These are phyloP conservation scores for Exophiala xenobiotica DNA, from an alignment of 2,329 filamentous ascomycete genomes.

Conservation along the genomic window DNA sequence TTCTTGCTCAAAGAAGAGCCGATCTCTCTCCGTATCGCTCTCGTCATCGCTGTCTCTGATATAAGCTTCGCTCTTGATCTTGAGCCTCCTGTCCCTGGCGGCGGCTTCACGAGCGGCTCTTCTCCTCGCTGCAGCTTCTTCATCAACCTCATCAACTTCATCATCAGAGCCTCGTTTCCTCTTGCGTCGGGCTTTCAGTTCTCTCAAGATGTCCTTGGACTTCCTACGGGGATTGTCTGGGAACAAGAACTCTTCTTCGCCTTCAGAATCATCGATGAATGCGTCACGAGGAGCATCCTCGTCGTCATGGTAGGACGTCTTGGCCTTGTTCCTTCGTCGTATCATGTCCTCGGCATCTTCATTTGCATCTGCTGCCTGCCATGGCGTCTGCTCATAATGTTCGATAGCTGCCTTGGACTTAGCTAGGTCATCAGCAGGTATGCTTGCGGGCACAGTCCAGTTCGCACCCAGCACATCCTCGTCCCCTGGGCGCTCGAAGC, in stretches of 20 bases:
- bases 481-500: slow-evolving; percentile 63
- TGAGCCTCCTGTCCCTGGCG: slow-evolving; percentile 72
- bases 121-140: slow-evolving; percentile 59
- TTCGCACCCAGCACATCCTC: slow-evolving; percentile 73
- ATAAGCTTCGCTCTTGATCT: slow-evolving; percentile 81
- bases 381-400: slow-evolving; percentile 74
- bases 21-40: slow-evolving; percentile 71
- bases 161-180: slow-evolving; percentile 47
- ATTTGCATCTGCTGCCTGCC: slow-evolving; percentile 71
- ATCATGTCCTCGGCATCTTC: slow-evolving; percentile 71
- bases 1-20: slow-evolving; percentile 75
- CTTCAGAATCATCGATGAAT: slow-evolving; percentile 66
- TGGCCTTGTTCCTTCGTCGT: slow-evolving; percentile 50
- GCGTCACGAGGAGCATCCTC: slow-evolving; percentile 50
- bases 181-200: slow-evolving; percentile 61
- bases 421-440: slow-evolving; percentile 65
- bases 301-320: slow-evolving; percentile 34
- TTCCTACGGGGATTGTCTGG: slow-evolving; percentile 53
- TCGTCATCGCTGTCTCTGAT: slow-evolving; percentile 87
- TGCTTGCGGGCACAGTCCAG: slow-evolving; percentile 71
- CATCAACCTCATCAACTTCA: slow-evolving; percentile 57
- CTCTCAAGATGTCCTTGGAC: slow-evolving; percentile 44
- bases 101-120: slow-evolving; percentile 63
- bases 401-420: slow-evolving; percentile 71
- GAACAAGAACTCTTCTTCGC: slow-evolving; percentile 63